Percentiles rank a stretch among this genome's conserved stretches.
Evolutionary conservation across 2,329 filamentous ascomycete genomes (phyloP).

Genomic region (Lomentospora prolificans): DNA sequence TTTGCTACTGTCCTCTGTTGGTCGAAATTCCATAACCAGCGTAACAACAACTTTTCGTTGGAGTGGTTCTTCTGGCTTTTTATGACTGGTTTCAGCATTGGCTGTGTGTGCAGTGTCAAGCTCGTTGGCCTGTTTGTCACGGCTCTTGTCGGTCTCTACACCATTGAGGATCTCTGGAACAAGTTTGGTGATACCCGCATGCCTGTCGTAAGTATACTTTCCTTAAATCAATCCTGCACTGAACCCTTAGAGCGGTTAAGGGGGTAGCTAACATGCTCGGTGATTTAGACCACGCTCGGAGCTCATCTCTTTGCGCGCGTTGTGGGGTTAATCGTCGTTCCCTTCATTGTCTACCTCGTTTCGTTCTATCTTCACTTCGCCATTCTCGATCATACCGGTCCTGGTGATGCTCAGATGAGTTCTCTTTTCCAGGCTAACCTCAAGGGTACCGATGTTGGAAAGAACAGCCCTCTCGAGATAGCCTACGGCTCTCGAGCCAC

Average conservation of each 20-base stretch:
- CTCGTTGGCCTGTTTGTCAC: constrained; percentile 96
- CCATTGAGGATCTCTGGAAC: constrained; percentile 91
- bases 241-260: too few species aligned
- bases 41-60: constrained; percentile 72
- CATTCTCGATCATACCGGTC: constrained; percentile 85
- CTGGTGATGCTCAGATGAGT: constrained; percentile 99
- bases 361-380: constrained; percentile 93
- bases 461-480: constrained; percentile 87
- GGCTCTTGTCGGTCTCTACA: constrained; percentile 90
- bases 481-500: constrained; percentile 83
- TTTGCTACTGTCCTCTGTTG: constrained; percentile 95
- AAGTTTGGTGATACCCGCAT: constrained; percentile 95
- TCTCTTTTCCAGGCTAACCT: constrained; percentile 98
- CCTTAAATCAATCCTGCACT: too few species aligned
- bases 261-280: constrained; percentile 5
- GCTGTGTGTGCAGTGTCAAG: constrained; percentile 97
- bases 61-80: constrained; percentile 96
- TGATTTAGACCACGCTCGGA: constrained; percentile 47
- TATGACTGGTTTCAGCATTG: constrained; percentile 89
- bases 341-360: constrained; percentile 85
- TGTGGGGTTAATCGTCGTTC: constrained; percentile 78
- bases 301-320: constrained; percentile 74
- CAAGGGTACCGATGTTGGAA: constrained; percentile 84
- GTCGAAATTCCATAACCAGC: constrained; percentile 89
- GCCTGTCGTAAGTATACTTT: constrained; percentile 53